Evolutionary conservation across 495 filamentous ascomycete species (phyloP), one percentile per base, ranked within the genome.

Genomic region (Patellaria atrata): DNA sequence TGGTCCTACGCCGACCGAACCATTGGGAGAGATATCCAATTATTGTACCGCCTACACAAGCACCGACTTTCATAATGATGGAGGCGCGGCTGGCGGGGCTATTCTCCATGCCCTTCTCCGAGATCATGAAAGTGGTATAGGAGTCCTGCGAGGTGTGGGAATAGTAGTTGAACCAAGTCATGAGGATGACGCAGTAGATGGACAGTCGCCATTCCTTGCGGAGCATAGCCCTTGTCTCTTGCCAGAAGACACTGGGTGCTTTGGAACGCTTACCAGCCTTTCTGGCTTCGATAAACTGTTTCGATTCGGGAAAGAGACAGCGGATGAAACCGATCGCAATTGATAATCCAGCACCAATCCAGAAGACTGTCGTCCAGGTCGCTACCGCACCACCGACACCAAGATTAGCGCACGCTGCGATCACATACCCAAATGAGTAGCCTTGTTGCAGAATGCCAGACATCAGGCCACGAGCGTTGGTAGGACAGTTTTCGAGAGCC

Each of bases 361-460:
- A 77, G 45, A 79, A 78, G 5, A 77, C 68, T 54, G 55, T 71
- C 56, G 74, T 75, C 68, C 67, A 76, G 21, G 54, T 64, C 0
- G 75, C 65, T 0, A 53, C 58, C 3, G 4, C 50, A 26, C 65
- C 71, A 6, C 73, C 75, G 0, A 79, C 68, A 15, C 69, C 73
- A 10, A 82, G 65, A 38, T 78, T 82, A 27, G 70, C 68, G 37
- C 69, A 73, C 1, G 79, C 77, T 13, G 80, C 79, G 35, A 77
- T 59, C 2, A 86, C 66, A 43, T 82, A 84, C 7, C 80, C 80
- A 19, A 82, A 58, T 3, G 78, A 71, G 43, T 84, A 84, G 0
- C 80, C 80, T 49, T 82, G 77, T 37, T 86, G 80, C 3, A 83
- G 57, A 14, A 84, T 73, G 6, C 80, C 80, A 2, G 75, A 80